Evolutionary conservation across 805 yeast species (phyloP).

Genomic region (Lipomyces yamanashiensis): DNA sequence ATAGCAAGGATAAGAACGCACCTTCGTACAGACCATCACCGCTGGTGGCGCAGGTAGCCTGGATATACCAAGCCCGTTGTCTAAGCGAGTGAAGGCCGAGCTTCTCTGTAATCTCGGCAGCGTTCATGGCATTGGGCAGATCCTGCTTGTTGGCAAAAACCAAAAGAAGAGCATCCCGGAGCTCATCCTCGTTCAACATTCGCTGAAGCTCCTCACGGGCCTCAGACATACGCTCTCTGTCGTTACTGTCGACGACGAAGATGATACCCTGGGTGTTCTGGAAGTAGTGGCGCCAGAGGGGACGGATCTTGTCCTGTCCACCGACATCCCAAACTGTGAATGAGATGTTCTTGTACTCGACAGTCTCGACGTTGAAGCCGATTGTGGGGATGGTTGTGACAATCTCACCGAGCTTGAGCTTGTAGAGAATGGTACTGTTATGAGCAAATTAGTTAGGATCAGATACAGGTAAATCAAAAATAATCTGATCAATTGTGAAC

Average conservation of each 20-base stretch:
- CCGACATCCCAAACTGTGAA: slow-evolving; percentile 96
- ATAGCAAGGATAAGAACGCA: slow-evolving; percentile 6
- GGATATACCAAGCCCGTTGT: slow-evolving; percentile 85
- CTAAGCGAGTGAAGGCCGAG: slow-evolving; percentile 66
- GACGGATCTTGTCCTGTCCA: slow-evolving; percentile 91
- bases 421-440: slow-evolving; percentile 68
- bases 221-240: slow-evolving; percentile 70
- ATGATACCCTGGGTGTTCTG: slow-evolving; percentile 91
- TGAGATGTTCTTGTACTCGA: slow-evolving; percentile 76
- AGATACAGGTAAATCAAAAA: neutral
- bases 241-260: slow-evolving; percentile 86
- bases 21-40: slow-evolving; percentile 92
- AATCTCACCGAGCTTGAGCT: slow-evolving; percentile 53
- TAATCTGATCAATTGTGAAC: neutral
- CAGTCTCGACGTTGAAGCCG: slow-evolving; percentile 81
- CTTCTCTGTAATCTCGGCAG: slow-evolving; percentile 76
- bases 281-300: slow-evolving; percentile 93
- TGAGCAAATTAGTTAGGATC: slow-evolving; percentile 1
- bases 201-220: slow-evolving; percentile 77
- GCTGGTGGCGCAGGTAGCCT: slow-evolving; percentile 86
- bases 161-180: slow-evolving; percentile 75
- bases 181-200: slow-evolving; percentile 81
- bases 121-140: slow-evolving; percentile 69
- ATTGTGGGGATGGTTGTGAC: slow-evolving; percentile 76
- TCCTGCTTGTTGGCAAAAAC: slow-evolving; percentile 92